Base-by-base conservation (phyloP, 352 stramenopile genomes). In the Phytopythium helicoides region DNA sequence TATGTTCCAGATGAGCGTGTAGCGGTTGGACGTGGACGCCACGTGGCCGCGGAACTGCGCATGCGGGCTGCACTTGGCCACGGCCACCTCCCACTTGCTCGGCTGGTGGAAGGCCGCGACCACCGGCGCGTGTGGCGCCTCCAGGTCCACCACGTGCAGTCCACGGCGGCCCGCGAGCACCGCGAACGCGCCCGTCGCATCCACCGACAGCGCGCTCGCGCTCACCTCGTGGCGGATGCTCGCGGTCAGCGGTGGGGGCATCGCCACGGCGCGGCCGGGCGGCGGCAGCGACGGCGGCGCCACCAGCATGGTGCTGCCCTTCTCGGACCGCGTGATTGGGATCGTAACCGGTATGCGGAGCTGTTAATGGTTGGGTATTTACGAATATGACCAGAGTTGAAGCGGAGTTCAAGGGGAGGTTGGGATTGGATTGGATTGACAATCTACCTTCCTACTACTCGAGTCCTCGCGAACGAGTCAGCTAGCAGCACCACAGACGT, bases 1-100 rank as follows among this genome's bases (percentile, higher is more conserved):
- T 37, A 94, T 73, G 54, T 91, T 71, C 84, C 84, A 94, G 33
- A 94, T 78, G 39, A 94, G 73, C 35, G 81, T 89, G 54, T 89
- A 87, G 39, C 84, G 71, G 64, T 92, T 89, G 38, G 80, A 89
- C 35, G 84, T 90, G 14, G 84, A 90, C 6, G 82, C 81, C 23
- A 92, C 81, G 57, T 80, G 66, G 54, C 62, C 70, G 55, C 76
- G 76, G 60, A 79, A 86, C n/a, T 76, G 60, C 31, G 68, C 65
- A 38, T 89, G 78, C 34, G 81, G 84, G 47, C 87, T 89, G 60
- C 83, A 94, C 52, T 86, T 82, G 36, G 88, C 84, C 25, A 92
- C 84, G 3, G 78, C 62, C 41, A 92, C 82, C 38, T 92, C 81
- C 50, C 85, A 83, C 23, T 91, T 90, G 44, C 77, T 94, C 65